These are phyloP conservation scores for Periconia sp. DNA, from an alignment of 2,329 filamentous ascomycete genomes.

Conservation along the genomic window DNA sequence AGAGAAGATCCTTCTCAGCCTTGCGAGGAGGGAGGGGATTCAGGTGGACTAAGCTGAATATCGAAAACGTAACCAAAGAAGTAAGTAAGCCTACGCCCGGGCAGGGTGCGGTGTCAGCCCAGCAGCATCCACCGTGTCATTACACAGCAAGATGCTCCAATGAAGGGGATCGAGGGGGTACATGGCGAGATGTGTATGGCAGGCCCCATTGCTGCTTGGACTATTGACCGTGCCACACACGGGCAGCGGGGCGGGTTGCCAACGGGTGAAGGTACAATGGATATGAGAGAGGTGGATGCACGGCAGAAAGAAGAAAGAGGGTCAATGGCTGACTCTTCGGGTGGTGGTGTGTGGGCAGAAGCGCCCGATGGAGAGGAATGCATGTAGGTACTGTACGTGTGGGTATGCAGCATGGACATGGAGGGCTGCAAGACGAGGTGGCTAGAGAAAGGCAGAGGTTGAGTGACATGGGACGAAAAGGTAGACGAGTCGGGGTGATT, in stretches of 20 bases:
- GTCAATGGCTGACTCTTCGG: conserved; percentile 6
- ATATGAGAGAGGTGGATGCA: conserved; percentile 10
- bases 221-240: conserved; percentile 24
- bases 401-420: too few relatives aligned
- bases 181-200: conserved; percentile 9
- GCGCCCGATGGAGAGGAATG: conserved; percentile 9
- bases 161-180: conserved; percentile 1
- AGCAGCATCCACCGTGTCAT: conserved; percentile 14
- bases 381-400: conserved; percentile 12
- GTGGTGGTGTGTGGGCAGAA: conserved; percentile 4
- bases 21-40: conserved; percentile 8
- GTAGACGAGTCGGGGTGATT: conserved; percentile 11
- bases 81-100: conserved; percentile 6
- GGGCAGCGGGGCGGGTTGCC: conserved; percentile 25
- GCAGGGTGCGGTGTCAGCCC: conserved; percentile 13
- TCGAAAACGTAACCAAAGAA: background rate
- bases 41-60: conserved; percentile 17
- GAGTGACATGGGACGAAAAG: conserved; percentile 8
- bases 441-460: conserved; percentile 9
- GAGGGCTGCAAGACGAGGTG: conserved; percentile 16
- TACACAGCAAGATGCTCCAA: conserved; percentile 10
- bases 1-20: conserved; percentile 16
- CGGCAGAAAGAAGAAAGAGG: conserved; percentile 6
- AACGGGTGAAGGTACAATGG: background rate
- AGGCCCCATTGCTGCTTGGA: conserved; percentile 22